These are phyloP conservation scores for Metschnikowia gruessii DNA, from an alignment of 805 yeast genomes.

Conservation along the genomic window DNA sequence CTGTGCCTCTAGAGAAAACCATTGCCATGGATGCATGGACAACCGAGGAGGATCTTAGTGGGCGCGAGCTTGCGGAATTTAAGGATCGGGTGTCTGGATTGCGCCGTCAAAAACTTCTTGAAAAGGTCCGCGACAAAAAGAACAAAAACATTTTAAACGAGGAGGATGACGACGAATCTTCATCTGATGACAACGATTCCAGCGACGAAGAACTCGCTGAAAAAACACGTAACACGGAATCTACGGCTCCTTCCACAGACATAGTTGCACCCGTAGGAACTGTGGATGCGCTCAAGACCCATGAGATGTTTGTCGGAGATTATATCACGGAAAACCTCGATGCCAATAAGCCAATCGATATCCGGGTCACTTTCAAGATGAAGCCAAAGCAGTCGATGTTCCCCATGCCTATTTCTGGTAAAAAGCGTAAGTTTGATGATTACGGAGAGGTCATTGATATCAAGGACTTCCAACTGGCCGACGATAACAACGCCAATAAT, in stretches of 20 bases:
- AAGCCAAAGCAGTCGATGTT: slow-evolving; percentile 65
- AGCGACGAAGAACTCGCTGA: slow-evolving; percentile 7
- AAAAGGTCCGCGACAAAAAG: slow-evolving; percentile 41
- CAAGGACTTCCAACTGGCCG: slow-evolving; percentile 54
- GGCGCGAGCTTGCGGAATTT: slow-evolving; percentile 50
- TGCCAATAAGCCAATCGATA: slow-evolving; percentile 50
- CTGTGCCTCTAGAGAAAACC: slow-evolving; percentile 50
- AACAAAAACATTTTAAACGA: slow-evolving; percentile 38
- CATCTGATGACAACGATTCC: slow-evolving; percentile 31
- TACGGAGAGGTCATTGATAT: slow-evolving; percentile 78
- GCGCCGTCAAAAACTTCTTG: slow-evolving; percentile 41
- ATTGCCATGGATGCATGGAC: slow-evolving; percentile 41
- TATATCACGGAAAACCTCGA: slow-evolving; percentile 38
- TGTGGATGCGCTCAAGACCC: slow-evolving; percentile 34
- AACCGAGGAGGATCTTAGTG: slow-evolving; percentile 49
- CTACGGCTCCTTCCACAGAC: background rate
- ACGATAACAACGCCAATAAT: slow-evolving; percentile 45
- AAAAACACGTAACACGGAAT: background rate
- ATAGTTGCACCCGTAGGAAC: slow-evolving; percentile 2
- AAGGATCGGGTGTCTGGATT: slow-evolving; percentile 44
- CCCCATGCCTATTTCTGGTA: slow-evolving; percentile 54
- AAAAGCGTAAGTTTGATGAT: slow-evolving; percentile 68
- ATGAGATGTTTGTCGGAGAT: slow-evolving; percentile 41
- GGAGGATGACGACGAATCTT: slow-evolving; percentile 25
- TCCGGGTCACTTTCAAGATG: slow-evolving; percentile 43